Conservation (phyloP, 495 filamentous ascomycete species). For the Filosporella fistucella region DNA sequence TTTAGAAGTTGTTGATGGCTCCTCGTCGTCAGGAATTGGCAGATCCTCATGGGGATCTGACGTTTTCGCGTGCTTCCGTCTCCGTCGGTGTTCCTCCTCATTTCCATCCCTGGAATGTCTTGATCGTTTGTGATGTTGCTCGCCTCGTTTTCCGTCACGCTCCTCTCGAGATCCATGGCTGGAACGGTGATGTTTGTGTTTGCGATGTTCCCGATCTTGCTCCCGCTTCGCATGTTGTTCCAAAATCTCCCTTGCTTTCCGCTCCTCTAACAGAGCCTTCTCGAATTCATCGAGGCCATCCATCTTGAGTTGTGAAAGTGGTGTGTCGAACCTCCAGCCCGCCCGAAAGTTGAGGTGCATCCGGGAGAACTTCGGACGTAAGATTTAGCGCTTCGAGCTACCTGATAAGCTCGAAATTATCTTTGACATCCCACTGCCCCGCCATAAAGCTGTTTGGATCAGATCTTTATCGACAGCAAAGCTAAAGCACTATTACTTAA, state of each 20-base stretch:
- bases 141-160: conserved; percentile 29
- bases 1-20: conserved; percentile 25
- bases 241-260: conserved; percentile 39
- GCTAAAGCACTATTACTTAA: too few relatives aligned
- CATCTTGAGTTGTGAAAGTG: conserved; percentile 15
- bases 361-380: too few relatives aligned
- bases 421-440: conserved; percentile 16
- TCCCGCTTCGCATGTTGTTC: conserved; percentile 38
- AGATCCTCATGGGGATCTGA: conserved; percentile 44
- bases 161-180: conserved; percentile 27
- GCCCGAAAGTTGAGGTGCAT: too few relatives aligned
- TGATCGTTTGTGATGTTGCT: conserved; percentile 37
- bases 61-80: conserved; percentile 33
- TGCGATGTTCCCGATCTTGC: conserved; percentile 32
- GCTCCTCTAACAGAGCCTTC: conserved; percentile 47
- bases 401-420: too few relatives aligned
- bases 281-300: conserved; percentile 33
- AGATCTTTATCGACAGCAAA: too few relatives aligned
- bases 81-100: conserved; percentile 24
- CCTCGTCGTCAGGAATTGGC: conserved; percentile 40
- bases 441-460: too few relatives aligned
- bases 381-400: too few relatives aligned
- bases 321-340: too few relatives aligned
- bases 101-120: conserved; percentile 37
- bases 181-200: conserved; percentile 33